Conservation (phyloP, 306 rosid genomes). For the Ceratonia siliqua region DNA sequence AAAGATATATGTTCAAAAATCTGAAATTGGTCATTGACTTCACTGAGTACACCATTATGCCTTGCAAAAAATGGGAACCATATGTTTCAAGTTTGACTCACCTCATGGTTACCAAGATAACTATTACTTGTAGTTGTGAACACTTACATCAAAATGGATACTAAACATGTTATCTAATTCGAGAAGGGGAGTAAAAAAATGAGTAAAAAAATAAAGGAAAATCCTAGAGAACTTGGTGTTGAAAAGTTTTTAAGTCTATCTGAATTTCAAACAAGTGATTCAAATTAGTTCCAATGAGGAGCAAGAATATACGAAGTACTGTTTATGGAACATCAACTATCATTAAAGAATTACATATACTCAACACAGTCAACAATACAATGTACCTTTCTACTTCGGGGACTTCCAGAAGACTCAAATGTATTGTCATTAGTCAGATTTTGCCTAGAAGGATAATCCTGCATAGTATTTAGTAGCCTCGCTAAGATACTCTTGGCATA, state of each 20-base stretch:
- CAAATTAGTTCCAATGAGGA: neutral
- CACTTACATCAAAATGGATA: neutral
- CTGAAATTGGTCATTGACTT: slow-evolving; percentile 2
- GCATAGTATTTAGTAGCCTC: slow-evolving; percentile 18
- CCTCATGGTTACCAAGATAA: neutral
- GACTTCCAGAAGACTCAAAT: slow-evolving; percentile 37
- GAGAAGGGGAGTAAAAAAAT: neutral
- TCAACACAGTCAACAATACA: neutral
- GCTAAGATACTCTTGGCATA: neutral
- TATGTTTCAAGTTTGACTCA: slow-evolving; percentile 20
- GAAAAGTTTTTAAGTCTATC: neutral
- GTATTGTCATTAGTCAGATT: slow-evolving; percentile 29
- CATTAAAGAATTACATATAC: neutral
- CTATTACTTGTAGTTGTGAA: neutral
- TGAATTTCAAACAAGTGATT: neutral
- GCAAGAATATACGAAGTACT: neutral
- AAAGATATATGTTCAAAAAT: neutral
- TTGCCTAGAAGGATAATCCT: slow-evolving; percentile 38
- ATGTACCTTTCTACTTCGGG: slow-evolving; percentile 34
- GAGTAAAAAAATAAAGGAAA: neutral
- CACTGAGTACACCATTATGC: neutral
- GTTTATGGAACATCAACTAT: neutral
- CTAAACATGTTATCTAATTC: neutral
- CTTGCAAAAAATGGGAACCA: slow-evolving; percentile 7
- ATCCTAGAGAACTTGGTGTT: neutral